Evolutionary conservation across 2,329 filamentous ascomycete species (phyloP).

Genomic region (Calonectria leucothoes): DNA sequence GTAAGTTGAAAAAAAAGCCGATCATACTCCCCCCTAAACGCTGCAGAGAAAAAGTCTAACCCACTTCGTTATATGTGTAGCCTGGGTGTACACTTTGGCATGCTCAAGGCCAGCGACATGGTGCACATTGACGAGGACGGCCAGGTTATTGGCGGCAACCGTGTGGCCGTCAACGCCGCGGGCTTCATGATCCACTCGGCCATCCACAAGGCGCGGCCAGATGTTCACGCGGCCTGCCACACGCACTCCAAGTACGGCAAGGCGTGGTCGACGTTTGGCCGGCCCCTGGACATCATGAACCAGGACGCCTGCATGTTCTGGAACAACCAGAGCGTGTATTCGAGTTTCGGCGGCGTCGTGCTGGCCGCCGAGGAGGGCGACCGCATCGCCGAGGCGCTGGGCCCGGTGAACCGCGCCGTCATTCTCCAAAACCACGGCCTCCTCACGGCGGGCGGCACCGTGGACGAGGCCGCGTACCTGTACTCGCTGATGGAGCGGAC

Average conservation of each 20-base stretch:
- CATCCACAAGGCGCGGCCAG: constrained; percentile 68
- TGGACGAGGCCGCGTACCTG: constrained; percentile 75
- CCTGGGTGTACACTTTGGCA: constrained; percentile 69
- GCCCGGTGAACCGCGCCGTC: constrained; percentile 60
- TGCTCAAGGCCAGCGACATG: constrained; percentile 72
- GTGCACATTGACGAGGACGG: constrained; percentile 70
- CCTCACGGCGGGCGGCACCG: constrained; percentile 71
- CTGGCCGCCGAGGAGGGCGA: constrained; percentile 70
- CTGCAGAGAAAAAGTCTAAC: background rate
- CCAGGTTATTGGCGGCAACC: constrained; percentile 69
- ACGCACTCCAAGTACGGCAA: constrained; percentile 69
- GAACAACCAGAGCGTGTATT: constrained; percentile 67
- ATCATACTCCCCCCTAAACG: too few relatives aligned
- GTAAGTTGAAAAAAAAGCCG: constrained; percentile 24
- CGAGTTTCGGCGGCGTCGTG: constrained; percentile 72
- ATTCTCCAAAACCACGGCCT: constrained; percentile 75
- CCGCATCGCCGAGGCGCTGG: constrained; percentile 68
- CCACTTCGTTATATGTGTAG: constrained; percentile 24
- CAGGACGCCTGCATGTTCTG: constrained; percentile 70
- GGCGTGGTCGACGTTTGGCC: constrained; percentile 70
- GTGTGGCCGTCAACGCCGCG: constrained; percentile 66
- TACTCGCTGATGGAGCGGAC: constrained; percentile 55
- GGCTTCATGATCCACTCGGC: constrained; percentile 73
- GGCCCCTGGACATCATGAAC: constrained; percentile 70
- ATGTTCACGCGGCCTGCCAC: constrained; percentile 72